Evolutionary conservation across 2,329 filamentous ascomycete genomes (phyloP).

Genomic region (Sarocladium brachiariae): DNA sequence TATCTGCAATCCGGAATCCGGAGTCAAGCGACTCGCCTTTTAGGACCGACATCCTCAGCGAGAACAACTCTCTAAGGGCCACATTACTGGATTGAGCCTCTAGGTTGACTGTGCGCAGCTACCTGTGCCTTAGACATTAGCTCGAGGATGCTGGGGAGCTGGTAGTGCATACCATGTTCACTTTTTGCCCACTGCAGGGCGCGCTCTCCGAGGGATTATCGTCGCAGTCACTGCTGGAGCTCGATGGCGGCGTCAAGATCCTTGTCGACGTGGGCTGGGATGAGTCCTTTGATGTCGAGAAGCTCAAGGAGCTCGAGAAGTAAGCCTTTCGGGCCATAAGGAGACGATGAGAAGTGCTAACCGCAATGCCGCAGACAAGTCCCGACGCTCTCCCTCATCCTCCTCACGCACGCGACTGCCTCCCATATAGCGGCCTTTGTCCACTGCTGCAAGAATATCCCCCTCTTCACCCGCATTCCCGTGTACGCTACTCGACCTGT

Average conservation of each 20-base stretch:
- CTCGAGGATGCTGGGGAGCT: background rate
- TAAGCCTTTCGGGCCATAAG: slow-evolving; percentile 33
- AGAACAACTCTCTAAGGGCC: background rate
- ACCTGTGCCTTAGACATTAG: background rate
- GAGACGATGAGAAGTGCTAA: background rate
- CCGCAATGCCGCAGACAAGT: slow-evolving; percentile 56
- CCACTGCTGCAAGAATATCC: slow-evolving; percentile 95
- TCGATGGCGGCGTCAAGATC: slow-evolving; percentile 94
- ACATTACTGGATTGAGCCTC: too few relatives aligned
- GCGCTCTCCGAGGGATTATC: slow-evolving; percentile 81
- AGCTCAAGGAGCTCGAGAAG: slow-evolving; percentile 86
- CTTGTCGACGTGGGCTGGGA: slow-evolving; percentile 96
- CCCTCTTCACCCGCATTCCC: slow-evolving; percentile 83
- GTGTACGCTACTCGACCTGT: slow-evolving; percentile 93
- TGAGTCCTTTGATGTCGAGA: slow-evolving; percentile 74
- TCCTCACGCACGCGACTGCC: slow-evolving; percentile 88
- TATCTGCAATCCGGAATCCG: background rate
- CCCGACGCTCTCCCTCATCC: slow-evolving; percentile 84
- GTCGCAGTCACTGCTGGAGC: slow-evolving; percentile 90
- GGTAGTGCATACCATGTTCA: slow-evolving; percentile 67
- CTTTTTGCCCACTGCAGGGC: slow-evolving; percentile 85
- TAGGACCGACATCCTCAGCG: too few relatives aligned
- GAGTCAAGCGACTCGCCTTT: too few relatives aligned
- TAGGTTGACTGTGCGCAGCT: slow-evolving; percentile 1
- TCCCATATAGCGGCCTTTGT: slow-evolving; percentile 89